Conservation (phyloP, 352 stramenopile genomes). For the Phytophthora sojae region DNA sequence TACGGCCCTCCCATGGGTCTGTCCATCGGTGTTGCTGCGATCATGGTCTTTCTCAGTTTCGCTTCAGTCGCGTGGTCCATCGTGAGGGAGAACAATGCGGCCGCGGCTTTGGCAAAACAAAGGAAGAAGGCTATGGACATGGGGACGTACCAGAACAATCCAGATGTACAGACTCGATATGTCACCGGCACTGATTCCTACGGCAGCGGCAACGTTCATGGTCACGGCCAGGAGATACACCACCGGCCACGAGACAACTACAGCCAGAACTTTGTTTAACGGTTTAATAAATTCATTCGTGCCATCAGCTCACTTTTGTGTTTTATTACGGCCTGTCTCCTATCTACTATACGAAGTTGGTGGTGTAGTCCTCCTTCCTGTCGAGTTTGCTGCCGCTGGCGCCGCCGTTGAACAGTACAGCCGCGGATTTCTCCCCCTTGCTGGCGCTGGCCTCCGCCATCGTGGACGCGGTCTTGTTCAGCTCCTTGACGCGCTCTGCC, state of each 20-base stretch:
- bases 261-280: background rate
- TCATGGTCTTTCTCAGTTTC: background rate
- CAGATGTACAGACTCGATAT: background rate
- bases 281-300: background rate
- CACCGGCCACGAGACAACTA: constrained; percentile 1
- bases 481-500: constrained; percentile 12
- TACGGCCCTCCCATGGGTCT: background rate
- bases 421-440: constrained; percentile 9
- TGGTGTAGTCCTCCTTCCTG: constrained; percentile 39
- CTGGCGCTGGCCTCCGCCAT: constrained; percentile 12
- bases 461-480: constrained; percentile 26
- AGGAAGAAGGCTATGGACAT: background rate
- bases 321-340: too few relatives aligned
- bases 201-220: background rate
- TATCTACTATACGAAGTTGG: constrained; percentile 43
- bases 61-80: background rate
- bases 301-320: background rate
- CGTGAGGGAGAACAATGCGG: background rate
- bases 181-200: background rate
- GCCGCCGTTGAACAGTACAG: background rate
- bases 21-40: background rate
- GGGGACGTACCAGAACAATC: background rate
- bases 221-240: background rate
- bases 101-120: background rate
- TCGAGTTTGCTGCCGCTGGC: constrained; percentile 39